Evolutionary conservation across 202 grass and related monocot genomes (phyloP), one percentile per base, ranked within the genome.

Genomic region (Zoysia matrella): DNA sequence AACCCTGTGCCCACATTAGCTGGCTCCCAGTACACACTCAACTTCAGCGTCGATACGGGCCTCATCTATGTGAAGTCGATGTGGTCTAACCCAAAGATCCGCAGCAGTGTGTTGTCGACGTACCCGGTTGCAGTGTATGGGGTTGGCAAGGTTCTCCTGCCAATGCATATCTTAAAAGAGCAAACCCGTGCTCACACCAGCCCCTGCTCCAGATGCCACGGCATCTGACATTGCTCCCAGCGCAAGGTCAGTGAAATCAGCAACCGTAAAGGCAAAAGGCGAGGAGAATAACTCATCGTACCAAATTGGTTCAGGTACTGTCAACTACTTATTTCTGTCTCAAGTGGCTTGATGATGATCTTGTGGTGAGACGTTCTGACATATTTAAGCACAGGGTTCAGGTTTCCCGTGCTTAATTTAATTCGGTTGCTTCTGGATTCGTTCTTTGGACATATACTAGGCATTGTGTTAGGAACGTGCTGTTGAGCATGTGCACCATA

Each of bases 401-500:
- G 69, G 49, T 65, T 48, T 61, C 22, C 60, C 8, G 51, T 81
- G 80, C 45, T 71, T 82, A 46, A 75, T 80, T 83, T 74, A 81
- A 66, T 80, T 89, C 71, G 81, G 72, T 91, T 79, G 60, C 40
- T 92, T 67, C 61, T 80, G 84, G 43, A 84, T 67, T 91, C 80
- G 89, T 94, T 94, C 92, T 92, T 94, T 94, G 86, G 84, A 94
- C 74, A 92, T 88, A 89, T 88, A 85, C 58, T 90, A 90, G 88
- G 50, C 56, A 45, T 83, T 70, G 64, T 75, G 80, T 78, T 90
- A 86, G 83, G 83, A 86, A 75, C 57, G 49, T 65, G 72, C 6
- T 81, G 22, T 51, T 70, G 72, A 72, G 85, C 72, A 63, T 87
- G 86, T 64, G 79, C 62, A 45, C 45, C 41, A 73, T 87, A 83